Evolutionary conservation across 352 stramenopile species (phyloP).

Genomic region (Pythium graminicola): DNA sequence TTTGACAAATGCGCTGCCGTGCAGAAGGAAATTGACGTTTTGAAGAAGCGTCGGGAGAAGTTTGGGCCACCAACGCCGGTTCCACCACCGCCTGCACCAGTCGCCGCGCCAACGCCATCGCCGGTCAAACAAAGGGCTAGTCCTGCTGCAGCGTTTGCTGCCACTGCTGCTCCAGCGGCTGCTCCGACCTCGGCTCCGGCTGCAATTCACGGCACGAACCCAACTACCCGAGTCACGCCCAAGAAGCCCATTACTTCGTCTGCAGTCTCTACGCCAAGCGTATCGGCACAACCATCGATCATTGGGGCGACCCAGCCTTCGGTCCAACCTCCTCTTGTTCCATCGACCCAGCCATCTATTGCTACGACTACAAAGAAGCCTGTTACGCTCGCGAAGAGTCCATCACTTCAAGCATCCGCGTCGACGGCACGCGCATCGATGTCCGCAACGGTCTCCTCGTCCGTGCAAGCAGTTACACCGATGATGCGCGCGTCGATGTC

Average conservation of each 20-base stretch:
- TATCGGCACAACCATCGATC: conserved; percentile 11
- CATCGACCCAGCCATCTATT: too few relatives aligned
- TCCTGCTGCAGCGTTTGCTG: conserved; percentile 13
- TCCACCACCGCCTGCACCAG: conserved; percentile 8
- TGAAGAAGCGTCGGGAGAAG: conserved; percentile 65
- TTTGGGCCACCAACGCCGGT: conserved; percentile 31
- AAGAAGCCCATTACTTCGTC: conserved; percentile 2
- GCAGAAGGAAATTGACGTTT: conserved; percentile 73
- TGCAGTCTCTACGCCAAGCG: neutral
- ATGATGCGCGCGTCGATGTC: conserved; percentile 14
- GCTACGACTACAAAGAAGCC: conserved; percentile 13
- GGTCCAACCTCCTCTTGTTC: too few relatives aligned
- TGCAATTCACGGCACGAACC: conserved; percentile 13
- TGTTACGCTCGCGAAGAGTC: conserved; percentile 10
- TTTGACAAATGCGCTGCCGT: conserved; percentile 85
- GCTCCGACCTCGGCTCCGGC: conserved; percentile 19
- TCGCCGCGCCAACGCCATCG: conserved; percentile 1
- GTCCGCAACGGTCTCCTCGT: conserved; percentile 7
- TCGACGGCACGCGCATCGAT: conserved; percentile 2
- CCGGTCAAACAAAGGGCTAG: conserved; percentile 1
- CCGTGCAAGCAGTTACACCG: too few relatives aligned
- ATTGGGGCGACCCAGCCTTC: too few relatives aligned
- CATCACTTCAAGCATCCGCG: conserved; percentile 5
- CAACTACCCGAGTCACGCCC: conserved; percentile 7
- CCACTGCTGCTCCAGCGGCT: too few relatives aligned